These are phyloP conservation scores for Cryptococcus sp. DNA, from an alignment of 1,284 basidiomycete genomes.

Conservation along the genomic window DNA sequence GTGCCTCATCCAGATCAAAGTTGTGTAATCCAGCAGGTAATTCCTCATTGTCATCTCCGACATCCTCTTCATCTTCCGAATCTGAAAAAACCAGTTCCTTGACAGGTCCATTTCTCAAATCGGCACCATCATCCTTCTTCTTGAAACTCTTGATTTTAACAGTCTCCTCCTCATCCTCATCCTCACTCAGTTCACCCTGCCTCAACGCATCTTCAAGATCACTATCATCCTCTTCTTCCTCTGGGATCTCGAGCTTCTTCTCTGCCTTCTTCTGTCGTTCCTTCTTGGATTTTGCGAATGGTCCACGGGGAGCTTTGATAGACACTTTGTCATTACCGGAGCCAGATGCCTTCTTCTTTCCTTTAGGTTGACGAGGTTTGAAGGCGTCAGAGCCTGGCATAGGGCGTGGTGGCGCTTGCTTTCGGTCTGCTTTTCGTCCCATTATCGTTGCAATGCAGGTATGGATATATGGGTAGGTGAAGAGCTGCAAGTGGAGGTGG, in stretches of 20 bases:
- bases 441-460: constrained; percentile 49
- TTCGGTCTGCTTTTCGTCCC: constrained; percentile 87
- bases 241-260: constrained; percentile 31
- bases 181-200: constrained; percentile 45
- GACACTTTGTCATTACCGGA: constrained; percentile 10
- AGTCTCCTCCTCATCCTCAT: constrained; percentile 49
- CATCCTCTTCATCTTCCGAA: constrained; percentile 57
- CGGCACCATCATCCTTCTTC: constrained; percentile 51
- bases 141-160: constrained; percentile 37
- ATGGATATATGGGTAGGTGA: too few species aligned
- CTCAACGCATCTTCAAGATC: constrained; percentile 43
- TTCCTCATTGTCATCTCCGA: constrained; percentile 26
- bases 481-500: constrained; percentile 2
- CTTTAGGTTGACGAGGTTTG: constrained; percentile 18
- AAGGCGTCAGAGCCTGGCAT: constrained; percentile 48
- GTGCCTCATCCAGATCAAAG: constrained; percentile 44
- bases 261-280: constrained; percentile 15
- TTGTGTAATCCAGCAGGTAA: constrained; percentile 42
- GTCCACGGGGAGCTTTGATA: constrained; percentile 25
- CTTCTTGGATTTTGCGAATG: constrained; percentile 13
- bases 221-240: constrained; percentile 40
- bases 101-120: constrained; percentile 46
- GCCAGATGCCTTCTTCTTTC: constrained; percentile 27
- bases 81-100: constrained; percentile 62
- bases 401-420: constrained; percentile 73